Evolutionary conservation across 106 monocot species (phyloP), one percentile per base, ranked within the genome.

Genomic region (Agapanthus africanus): DNA sequence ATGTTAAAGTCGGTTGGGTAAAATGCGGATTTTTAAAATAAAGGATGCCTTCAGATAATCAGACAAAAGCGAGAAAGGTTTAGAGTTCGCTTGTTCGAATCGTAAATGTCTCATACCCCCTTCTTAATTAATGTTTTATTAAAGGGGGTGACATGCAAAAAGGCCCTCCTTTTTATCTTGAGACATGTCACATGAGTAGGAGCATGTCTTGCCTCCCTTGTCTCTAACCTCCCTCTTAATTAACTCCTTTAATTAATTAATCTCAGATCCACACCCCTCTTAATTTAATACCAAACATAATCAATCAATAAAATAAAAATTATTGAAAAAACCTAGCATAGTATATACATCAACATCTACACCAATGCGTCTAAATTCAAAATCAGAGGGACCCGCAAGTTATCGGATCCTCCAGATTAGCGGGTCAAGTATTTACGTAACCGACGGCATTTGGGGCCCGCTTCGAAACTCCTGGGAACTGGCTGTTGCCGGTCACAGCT

Each of bases 151-250:
- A n/a, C n/a, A n/a, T n/a, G n/a, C n/a, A n/a, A n/a, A n/a, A n/a
- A n/a, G n/a, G n/a, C n/a, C n/a, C n/a, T n/a, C n/a, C n/a, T n/a
- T n/a, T n/a, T n/a, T n/a, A n/a, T n/a, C n/a, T n/a, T n/a, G n/a
- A 33, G 35, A 61, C 61, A 61, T 61, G 61, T 61, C 61, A 61
- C 61, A 61, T 61, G 61, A 35, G 35, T 18, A 61, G 61, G 61
- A 61, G 61, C 61, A 61, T 59, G 59, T 59, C 59, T 16, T 59
- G 59, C 59, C 59, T 32, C 59, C 32, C 16, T n/a, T 32, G 10
- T 59, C 59, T 14, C 32, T 59, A 28, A 10, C 31, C 15, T 16
- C 59, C n/a, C 13, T 14, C 18, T 19, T 14, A 30, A 0, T 19
- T n/a, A n/a, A n/a, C n/a, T n/a, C n/a, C 28, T n/a, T n/a, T n/a